Base-by-base conservation (phyloP, 177 flowering plant genomes). In the Telopea speciosissima region DNA sequence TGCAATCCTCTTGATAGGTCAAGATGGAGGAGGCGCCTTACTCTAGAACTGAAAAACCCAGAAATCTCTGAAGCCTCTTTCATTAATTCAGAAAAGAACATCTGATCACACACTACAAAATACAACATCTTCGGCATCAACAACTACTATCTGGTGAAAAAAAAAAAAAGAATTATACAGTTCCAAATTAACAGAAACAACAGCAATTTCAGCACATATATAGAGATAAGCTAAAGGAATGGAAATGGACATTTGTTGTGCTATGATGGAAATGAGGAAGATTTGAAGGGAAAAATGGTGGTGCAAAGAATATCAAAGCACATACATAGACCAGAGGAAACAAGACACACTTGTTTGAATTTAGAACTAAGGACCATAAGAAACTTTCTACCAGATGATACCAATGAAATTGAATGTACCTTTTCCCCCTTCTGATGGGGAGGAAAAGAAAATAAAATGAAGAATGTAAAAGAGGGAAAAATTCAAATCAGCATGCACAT, bases 31-130 rank as follows among this genome's bases (percentile, higher is more conserved):
- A 92, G 93, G 67, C 78, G 87, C 63, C 88, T 85, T 11, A 85
- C 96, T 81, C 90, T 81, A 12, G 89, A 82, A 68, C 82, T 83
- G 61, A 92, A 86, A 83, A 85, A 92, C 12, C 93, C 91, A 79
- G 85, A 85, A 68, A 92, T 84, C 62, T 86, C 91, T 52, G 89
- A 85, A 69, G 89, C 91, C 80, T 89, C 90, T 81, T 83, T 88
- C 88, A 75, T 83, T 79, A 92, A 72, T 80, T 92, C 97, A 63
- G 92, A 74, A 45, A 90, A 92, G 87, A 92, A 92, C 79, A 60
- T 80, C 81, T 89, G 82, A 76, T 92, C 97, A 70, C 97, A 92
- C 75, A 81, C 92, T 88, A 69, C 69, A 85, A 23, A 67, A 58
- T 26, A 67, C 26, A 63, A 72, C 21, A 70, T 60, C 65, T 40